phyloP scores from a whole-genome alignment of 2,329 filamentous ascomycete species.

The Zarea fungicola region DNA sequence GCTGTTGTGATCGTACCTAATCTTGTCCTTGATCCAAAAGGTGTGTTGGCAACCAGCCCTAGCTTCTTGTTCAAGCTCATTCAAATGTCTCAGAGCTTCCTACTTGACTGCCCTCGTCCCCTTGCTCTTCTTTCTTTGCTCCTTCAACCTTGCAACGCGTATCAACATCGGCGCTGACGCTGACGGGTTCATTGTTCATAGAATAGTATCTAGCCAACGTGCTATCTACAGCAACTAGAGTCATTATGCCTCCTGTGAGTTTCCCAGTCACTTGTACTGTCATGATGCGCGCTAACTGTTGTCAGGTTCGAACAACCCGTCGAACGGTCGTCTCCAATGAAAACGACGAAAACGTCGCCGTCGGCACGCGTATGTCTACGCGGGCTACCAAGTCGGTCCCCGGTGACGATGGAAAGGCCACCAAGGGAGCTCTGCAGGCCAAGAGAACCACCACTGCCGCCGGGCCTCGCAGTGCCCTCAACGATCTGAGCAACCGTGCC shows the following conservation, averaged over 20 bases:
- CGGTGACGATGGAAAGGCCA: constrained; percentile 54
- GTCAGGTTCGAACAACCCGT: constrained; percentile 57
- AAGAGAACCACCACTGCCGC: constrained; percentile 57
- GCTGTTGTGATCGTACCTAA: constrained; percentile 27
- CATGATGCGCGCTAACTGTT: constrained; percentile 2
- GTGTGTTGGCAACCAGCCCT: constrained; percentile 27
- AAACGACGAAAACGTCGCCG: constrained; percentile 97
- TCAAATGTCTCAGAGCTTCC: constrained; percentile 26
- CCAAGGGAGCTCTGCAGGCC: constrained; percentile 61
- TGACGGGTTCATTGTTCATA: neutral
- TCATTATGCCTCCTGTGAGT: constrained; percentile 14
- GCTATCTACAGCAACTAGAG: constrained; percentile 8
- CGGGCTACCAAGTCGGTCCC: constrained; percentile 83
- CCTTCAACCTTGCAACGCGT: constrained; percentile 3
- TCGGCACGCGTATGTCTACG: constrained; percentile 83
- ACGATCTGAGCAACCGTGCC: constrained; percentile 91
- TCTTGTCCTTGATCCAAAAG: constrained; percentile 29
- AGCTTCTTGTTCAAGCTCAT: constrained; percentile 11
- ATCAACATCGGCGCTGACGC: constrained; percentile 1
- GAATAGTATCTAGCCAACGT: constrained; percentile 12
- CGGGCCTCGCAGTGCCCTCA: constrained; percentile 78
- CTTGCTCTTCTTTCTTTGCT: constrained; percentile 1
- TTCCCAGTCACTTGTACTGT: neutral
- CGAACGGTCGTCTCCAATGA: constrained; percentile 78
- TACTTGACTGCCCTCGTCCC: constrained; percentile 16